Conservation (phyloP, 345 rosid species). For the Boechera stricta region DNA sequence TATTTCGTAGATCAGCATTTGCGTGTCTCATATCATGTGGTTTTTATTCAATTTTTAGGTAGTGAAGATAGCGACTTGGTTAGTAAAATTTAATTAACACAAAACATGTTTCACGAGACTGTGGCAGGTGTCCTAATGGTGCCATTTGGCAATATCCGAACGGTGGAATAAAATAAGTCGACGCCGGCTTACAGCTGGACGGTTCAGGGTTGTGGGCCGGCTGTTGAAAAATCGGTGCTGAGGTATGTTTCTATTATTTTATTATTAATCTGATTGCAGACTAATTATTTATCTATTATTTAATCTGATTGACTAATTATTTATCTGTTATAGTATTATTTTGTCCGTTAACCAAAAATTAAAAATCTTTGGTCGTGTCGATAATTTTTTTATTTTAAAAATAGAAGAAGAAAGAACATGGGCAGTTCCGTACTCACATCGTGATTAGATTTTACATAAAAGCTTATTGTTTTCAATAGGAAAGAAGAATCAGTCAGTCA, state of each 20-base stretch:
- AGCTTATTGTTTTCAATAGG: not conserved
- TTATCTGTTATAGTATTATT: not conserved
- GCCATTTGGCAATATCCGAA: conserved; percentile 21
- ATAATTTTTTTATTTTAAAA: not conserved
- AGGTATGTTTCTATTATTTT: conserved; percentile 28
- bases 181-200: conserved; percentile 40
- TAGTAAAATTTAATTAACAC: not conserved
- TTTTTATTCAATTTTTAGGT: conserved; percentile 13
- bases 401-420: not conserved
- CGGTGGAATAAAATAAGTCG: conserved; percentile 29
- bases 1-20: not conserved
- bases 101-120: conserved; percentile 27
- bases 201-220: conserved; percentile 40
- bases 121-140: not conserved
- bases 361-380: not conserved
- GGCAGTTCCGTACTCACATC: not conserved
- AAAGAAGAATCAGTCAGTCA: not conserved
- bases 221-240: conserved; percentile 23
- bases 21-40: conserved; percentile 19
- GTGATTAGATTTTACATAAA: not conserved
- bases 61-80: conserved; percentile 31
- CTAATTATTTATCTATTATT: conserved; percentile 9
- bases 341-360: not conserved
- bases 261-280: not conserved
- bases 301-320: conserved; percentile 2